phyloP scores from a whole-genome alignment of 495 filamentous ascomycete genomes.

The Aspergillus bridgeri region DNA sequence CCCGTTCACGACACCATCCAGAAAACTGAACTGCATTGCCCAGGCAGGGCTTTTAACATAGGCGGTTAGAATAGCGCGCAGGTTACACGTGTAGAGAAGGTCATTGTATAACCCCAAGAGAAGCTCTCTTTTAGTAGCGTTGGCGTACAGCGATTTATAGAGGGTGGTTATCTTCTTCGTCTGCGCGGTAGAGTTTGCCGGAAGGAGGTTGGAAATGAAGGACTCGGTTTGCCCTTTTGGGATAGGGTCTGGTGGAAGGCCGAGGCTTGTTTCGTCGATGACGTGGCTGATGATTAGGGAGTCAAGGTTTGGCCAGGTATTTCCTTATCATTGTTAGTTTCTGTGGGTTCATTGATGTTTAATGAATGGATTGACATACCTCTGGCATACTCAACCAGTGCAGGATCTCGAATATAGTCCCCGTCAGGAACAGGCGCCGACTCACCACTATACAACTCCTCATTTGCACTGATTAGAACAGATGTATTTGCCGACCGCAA shows the following conservation, averaged over 20 bases:
- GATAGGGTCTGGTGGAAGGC: conserved; percentile 12
- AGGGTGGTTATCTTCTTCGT: neutral
- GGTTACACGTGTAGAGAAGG: conserved; percentile 3
- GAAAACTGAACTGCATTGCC: conserved; percentile 3
- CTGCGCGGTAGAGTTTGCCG: neutral
- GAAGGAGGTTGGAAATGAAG: neutral
- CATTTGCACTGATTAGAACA: conserved; percentile 20
- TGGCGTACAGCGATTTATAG: neutral
- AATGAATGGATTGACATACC: no score
- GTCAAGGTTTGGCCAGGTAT: conserved; percentile 35
- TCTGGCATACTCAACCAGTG: conserved; percentile 37
- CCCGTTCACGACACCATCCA: conserved; percentile 3
- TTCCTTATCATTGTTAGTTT: conserved; percentile 15
- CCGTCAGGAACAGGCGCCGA: conserved; percentile 45
- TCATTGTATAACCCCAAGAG: neutral
- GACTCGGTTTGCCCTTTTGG: neutral
- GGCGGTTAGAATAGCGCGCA: neutral
- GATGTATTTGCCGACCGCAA: conserved; percentile 39
- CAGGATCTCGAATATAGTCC: conserved; percentile 41
- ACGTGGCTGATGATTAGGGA: conserved; percentile 41
- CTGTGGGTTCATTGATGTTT: neutral
- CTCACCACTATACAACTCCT: conserved; percentile 27
- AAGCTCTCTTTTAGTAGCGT: neutral
- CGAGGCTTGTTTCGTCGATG: conserved; percentile 36
- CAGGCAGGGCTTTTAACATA: neutral